Evolutionary conservation across 371 early-diverging fungal species (phyloP).

Genomic region (Gilbertella persicaria): DNA sequence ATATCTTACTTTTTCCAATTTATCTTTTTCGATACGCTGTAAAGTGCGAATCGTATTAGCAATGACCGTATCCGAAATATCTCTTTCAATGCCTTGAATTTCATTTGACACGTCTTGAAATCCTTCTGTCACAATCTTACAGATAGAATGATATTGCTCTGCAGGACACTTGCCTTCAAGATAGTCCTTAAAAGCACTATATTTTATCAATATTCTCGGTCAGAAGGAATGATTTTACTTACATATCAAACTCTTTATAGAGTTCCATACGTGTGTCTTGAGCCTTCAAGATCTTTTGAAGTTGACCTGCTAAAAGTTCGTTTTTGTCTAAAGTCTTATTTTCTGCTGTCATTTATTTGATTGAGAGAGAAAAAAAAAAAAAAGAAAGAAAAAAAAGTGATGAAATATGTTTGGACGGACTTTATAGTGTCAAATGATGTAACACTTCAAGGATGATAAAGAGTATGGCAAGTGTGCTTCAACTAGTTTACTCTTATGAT

Average conservation of each 20-base stretch:
- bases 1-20: conserved; percentile 31
- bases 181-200: conserved; percentile 52
- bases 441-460: too few species aligned
- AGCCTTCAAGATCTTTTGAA: conserved; percentile 36
- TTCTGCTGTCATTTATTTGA: conserved; percentile 10
- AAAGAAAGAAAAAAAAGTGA: too few species aligned
- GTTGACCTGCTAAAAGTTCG: conserved; percentile 15
- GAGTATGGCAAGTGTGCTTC: too few species aligned
- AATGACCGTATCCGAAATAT: conserved; percentile 25
- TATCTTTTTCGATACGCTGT: conserved; percentile 42
- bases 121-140: conserved; percentile 47
- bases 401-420: too few species aligned
- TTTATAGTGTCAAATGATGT: too few species aligned
- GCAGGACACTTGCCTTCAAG: conserved; percentile 34
- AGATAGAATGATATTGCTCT: conserved; percentile 48
- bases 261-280: conserved; percentile 42
- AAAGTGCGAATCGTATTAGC: conserved; percentile 33
- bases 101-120: conserved; percentile 49
- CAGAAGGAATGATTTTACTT: conserved; percentile 2
- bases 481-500: too few species aligned
- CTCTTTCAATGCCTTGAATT: conserved; percentile 40
- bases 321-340: conserved; percentile 11
- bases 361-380: too few species aligned
- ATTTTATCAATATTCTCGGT: too few species aligned
- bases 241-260: conserved; percentile 50